These are phyloP conservation scores for Globisporangium iwayamae DNA, from an alignment of 352 stramenopile genomes.

Conservation along the genomic window DNA sequence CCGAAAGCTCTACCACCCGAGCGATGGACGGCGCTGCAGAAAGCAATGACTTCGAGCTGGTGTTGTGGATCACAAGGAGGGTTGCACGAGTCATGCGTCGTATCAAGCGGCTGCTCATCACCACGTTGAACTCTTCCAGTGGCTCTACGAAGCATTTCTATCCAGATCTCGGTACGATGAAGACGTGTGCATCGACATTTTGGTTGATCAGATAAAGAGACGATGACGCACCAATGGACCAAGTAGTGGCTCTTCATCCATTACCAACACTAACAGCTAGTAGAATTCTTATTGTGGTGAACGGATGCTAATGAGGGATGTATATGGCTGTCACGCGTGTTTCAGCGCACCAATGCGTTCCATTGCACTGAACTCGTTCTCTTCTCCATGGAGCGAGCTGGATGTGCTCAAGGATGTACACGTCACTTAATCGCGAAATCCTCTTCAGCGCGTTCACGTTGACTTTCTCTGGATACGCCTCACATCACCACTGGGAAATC, in stretches of 20 bases:
- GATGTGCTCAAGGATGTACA: not conserved
- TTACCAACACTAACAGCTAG: no score
- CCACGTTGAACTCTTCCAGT: constrained; percentile 4
- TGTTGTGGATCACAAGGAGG: not conserved
- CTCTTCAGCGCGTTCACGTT: not conserved
- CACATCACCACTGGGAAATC: not conserved
- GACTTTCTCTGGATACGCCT: not conserved
- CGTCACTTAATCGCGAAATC: not conserved
- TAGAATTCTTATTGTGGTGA: no score
- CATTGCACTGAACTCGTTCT: no score
- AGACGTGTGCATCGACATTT: not conserved
- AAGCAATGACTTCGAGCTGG: not conserved
- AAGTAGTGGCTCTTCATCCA: no score
- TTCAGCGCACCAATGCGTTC: no score
- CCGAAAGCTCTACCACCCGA: not conserved
- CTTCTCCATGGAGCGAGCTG: no score
- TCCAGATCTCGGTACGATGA: not conserved
- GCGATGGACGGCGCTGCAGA: not conserved
- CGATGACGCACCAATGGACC: no score
- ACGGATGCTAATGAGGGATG: no score
- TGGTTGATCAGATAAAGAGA: not conserved
- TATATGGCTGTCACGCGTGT: no score
- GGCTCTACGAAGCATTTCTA: not conserved
- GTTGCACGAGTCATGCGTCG: not conserved
- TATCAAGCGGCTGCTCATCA: not conserved